Evolutionary conservation across 306 rosid species (phyloP).

Genomic region (Adenanthera pavonina): DNA sequence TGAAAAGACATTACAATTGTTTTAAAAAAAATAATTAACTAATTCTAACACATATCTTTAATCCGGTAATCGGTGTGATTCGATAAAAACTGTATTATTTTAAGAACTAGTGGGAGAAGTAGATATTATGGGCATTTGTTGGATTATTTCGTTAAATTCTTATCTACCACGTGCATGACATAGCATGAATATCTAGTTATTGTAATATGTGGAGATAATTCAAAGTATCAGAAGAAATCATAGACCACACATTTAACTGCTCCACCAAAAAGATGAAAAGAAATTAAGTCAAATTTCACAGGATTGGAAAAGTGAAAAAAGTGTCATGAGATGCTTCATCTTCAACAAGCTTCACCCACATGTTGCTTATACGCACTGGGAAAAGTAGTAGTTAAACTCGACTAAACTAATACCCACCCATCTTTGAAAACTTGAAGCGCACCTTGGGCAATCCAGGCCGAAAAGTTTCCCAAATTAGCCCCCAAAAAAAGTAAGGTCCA

Average conservation of each 20-base stretch:
- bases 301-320: not conserved
- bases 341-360: conserved; percentile 1
- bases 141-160: too few species aligned
- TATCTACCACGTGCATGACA: too few species aligned
- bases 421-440: conserved; percentile 44
- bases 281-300: conserved; percentile 31
- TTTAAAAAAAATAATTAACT: too few species aligned
- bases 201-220: too few species aligned
- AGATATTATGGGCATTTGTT: too few species aligned
- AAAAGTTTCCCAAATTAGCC: not conserved
- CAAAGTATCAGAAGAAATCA: not conserved
- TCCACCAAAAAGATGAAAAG: conserved; percentile 37
- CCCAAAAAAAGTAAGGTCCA: not conserved
- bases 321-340: not conserved
- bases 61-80: too few species aligned
- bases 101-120: too few species aligned
- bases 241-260: conserved; percentile 39
- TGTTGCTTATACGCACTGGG: not conserved
- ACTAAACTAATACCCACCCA: conserved; percentile 53
- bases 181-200: too few species aligned
- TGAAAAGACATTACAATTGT: too few species aligned
- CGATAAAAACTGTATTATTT: too few species aligned
- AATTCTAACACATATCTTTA: too few species aligned
- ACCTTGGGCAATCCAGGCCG: not conserved
- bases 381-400: conserved; percentile 43